Conservation (phyloP, 768 basidiomycete species). For the Lentinula sp. region DNA sequence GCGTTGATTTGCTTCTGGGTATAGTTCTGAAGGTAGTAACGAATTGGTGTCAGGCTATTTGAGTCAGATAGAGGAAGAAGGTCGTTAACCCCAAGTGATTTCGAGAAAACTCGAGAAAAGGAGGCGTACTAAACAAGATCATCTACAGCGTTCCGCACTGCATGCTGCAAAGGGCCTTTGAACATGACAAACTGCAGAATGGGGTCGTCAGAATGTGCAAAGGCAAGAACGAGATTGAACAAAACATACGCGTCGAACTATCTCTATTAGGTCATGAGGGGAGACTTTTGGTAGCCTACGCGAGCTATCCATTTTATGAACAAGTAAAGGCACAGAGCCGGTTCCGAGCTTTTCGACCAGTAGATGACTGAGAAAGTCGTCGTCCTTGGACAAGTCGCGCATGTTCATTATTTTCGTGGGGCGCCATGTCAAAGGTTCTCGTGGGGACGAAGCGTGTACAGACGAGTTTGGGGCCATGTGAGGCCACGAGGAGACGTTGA, state of each 20-base stretch:
- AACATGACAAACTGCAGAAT: slow-evolving; percentile 47
- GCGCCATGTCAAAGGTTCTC: slow-evolving; percentile 51
- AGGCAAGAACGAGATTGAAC: slow-evolving; percentile 22
- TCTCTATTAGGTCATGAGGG: slow-evolving; percentile 58
- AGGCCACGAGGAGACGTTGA: slow-evolving; percentile 9
- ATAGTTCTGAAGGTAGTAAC: slow-evolving; percentile 70
- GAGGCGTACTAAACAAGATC: slow-evolving; percentile 65
- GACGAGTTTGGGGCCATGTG: slow-evolving; percentile 15
- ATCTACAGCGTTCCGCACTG: slow-evolving; percentile 69
- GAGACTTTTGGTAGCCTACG: slow-evolving; percentile 74
- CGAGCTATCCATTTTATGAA: slow-evolving; percentile 86
- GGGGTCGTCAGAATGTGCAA: slow-evolving; percentile 18
- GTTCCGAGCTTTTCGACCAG: slow-evolving; percentile 87
- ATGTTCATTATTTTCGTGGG: slow-evolving; percentile 89
- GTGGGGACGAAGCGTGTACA: slow-evolving; percentile 19
- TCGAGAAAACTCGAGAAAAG: slow-evolving; percentile 15
- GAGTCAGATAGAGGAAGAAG: neutral
- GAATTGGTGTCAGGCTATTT: slow-evolving; percentile 63
- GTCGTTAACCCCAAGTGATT: neutral
- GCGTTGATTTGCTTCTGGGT: slow-evolving; percentile 85
- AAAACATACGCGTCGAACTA: slow-evolving; percentile 64
- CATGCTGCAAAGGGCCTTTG: slow-evolving; percentile 49
- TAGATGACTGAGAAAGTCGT: slow-evolving; percentile 86
- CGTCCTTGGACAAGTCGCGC: slow-evolving; percentile 84
- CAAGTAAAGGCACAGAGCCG: slow-evolving; percentile 70